These are phyloP conservation scores for Solanum paucissectum DNA, from an alignment of 257 asterid species.

Conservation along the genomic window DNA sequence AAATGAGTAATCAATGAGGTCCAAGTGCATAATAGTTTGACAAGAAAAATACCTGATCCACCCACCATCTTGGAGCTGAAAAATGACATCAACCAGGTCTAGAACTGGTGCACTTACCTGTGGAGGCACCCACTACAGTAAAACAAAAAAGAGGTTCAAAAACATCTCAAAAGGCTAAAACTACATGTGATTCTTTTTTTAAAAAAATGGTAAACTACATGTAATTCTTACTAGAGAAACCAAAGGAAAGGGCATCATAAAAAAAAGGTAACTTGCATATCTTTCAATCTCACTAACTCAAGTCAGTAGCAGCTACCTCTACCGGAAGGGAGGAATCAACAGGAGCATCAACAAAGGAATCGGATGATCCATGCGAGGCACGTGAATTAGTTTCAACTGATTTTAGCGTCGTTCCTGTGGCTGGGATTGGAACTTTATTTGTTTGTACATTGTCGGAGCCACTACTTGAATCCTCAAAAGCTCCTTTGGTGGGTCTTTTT, in stretches of 20 bases:
- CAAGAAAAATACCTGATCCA: conserved; percentile 72
- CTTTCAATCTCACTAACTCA: not conserved
- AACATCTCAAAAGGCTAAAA: conserved; percentile 3
- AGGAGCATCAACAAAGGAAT: conserved; percentile 22
- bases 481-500: conserved; percentile 34
- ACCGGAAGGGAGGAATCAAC: conserved; percentile 58
- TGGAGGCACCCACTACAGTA: conserved; percentile 88
- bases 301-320: conserved; percentile 39
- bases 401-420: conserved; percentile 25
- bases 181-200: not conserved
- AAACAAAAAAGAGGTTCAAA: conserved; percentile 12
- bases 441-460: conserved; percentile 40
- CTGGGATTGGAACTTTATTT: conserved; percentile 19
- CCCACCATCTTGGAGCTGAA: conserved; percentile 97
- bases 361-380: conserved; percentile 28
- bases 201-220: not conserved
- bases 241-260: not conserved
- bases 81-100: conserved; percentile 79
- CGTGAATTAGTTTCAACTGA: conserved; percentile 25
- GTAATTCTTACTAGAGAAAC: not conserved
- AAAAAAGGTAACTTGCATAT: not conserved
- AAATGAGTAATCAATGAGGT: not conserved
- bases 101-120: conserved; percentile 69
- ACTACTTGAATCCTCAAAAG: conserved; percentile 37
- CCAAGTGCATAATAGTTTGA: not conserved